Base-by-base conservation (phyloP, 2,329 filamentous ascomycete species). In the Beauveria caledonica region DNA sequence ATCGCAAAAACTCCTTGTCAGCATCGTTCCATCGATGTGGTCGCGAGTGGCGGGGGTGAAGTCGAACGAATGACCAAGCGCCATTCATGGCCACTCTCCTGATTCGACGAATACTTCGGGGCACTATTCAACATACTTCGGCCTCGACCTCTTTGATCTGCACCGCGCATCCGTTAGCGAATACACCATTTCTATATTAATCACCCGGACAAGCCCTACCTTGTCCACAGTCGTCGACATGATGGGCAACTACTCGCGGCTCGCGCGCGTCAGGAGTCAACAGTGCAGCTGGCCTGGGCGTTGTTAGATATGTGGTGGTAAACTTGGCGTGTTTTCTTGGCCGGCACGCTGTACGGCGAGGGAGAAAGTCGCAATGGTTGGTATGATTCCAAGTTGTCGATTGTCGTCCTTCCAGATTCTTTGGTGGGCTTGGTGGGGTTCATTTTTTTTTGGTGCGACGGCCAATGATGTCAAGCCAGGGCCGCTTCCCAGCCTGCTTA, bases 141-240 rank as follows among this genome's bases (percentile, higher is more conserved):
- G 88, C 78, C 89, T 97, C 93, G 76, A 97, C 90, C 71, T 93
- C 90, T 77, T 96, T 96, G 83, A 97, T 97, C 90, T 94, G 71
- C 73, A 66, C 60, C 65, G 64, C 67, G 68, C 59, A 64, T 68
- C 5, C 63, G 42, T 61, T 61, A 63, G 56, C 61, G 59, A 59
- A 21, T 11, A 3, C 21, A 7, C 21, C 42, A 33, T 21, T 23
- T 19, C 27, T 42, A 15, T 48, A 23, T 23, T 17, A 13, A 40
- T 25, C 10, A 42, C 17, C 27, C 19, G 51, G 9, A 25, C 33
- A 52, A 62, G 49, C 70, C 82, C 67, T 73, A 90, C 91, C 88
- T 97, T 97, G 70, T 97, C 93, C 74, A 97, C 92, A 46, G 93
- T 97, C 63, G 93, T 97, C 82, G 93, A 83, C 94, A 97, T 97